Evolutionary conservation across 768 basidiomycete species (phyloP).

Genomic region (Paxillus rubicundulus): DNA sequence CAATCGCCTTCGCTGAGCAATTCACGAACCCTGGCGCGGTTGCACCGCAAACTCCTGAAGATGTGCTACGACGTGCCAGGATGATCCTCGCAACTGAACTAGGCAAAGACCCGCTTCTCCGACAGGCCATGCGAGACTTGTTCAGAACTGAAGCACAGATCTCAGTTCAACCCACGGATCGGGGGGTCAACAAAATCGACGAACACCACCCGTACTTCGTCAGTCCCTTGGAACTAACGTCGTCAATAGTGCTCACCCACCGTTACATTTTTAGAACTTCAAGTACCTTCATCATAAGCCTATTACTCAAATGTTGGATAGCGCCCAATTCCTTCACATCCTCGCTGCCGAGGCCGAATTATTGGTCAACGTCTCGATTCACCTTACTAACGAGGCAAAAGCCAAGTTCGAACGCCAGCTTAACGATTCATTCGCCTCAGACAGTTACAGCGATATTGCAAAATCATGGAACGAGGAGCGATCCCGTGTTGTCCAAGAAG

Average conservation of each 20-base stretch:
- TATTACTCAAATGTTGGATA: constrained; percentile 62
- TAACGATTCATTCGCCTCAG: constrained; percentile 79
- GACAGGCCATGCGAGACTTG: constrained; percentile 69
- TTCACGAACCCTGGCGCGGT: constrained; percentile 69
- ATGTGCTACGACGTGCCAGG: constrained; percentile 69
- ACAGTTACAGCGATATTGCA: constrained; percentile 80
- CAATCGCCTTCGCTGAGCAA: constrained; percentile 80
- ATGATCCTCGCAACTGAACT: constrained; percentile 88
- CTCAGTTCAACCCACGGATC: constrained; percentile 83
- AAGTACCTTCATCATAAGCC: constrained; percentile 89
- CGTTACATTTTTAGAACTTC: constrained; percentile 62
- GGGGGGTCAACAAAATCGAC: constrained; percentile 74
- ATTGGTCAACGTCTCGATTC: constrained; percentile 74
- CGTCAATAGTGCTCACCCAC: constrained; percentile 5
- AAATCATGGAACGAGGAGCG: constrained; percentile 91
- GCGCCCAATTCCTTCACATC: constrained; percentile 86
- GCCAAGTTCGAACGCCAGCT: constrained; percentile 71
- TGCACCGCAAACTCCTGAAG: constrained; percentile 59
- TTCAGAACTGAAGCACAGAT: constrained; percentile 76
- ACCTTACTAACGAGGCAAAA: constrained; percentile 59
- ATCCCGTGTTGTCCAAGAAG: constrained; percentile 71
- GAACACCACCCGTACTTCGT: constrained; percentile 73
- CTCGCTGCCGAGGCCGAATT: constrained; percentile 88
- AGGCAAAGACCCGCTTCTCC: constrained; percentile 86
- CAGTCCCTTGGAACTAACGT: constrained; percentile 27